Evolutionary conservation across 805 yeast genomes (phyloP), one percentile per base, ranked within the genome.

Genomic region (Teunomyces cretensis): DNA sequence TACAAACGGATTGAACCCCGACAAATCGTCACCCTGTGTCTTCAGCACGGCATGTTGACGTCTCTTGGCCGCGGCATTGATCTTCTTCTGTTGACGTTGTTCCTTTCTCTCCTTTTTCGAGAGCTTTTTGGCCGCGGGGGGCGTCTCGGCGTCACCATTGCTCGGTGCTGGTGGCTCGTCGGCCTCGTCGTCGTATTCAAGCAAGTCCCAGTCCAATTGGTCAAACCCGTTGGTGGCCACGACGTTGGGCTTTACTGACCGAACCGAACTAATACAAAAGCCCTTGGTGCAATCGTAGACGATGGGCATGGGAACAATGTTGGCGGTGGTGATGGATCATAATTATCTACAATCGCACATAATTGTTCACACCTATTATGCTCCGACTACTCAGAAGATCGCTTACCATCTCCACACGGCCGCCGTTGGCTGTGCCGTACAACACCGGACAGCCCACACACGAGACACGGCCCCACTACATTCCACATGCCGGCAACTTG

Each of bases 401-500:
- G 9, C 39, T 48, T 6, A 32, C 42, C 16, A 40, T 56, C 17
- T 30, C 46, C 13, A 47, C 68, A 2, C 53, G 72, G 41, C 70
- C 71, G 5, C 38, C 52, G 2, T 48, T 50, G 6, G 32, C 44
- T 5, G 51, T 52, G 15, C 62, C 66, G 1, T 64, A 76, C 52
- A 68, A 75, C 26, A 70, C 87, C 1, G 98, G 98, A 1, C 99
- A 92, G 66, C 94, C 98, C 0, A 69, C 88, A 11, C 80, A 76
- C 57, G 97, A 89, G 57, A 91, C 96, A 0, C 72, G 97, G 45
- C 95, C 96, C 0, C 76, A 72, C 46, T 82, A 83, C 51, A 61
- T 87, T 43, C 71, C 95, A 3, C 74, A 72, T 30, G 73, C 83
- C 0, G 97, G 97, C 5, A 86, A 88, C 53, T 58, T 94, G 22